Evolutionary conservation across 345 rosid species (phyloP).

Genomic region (Pseudoturritis turrita): DNA sequence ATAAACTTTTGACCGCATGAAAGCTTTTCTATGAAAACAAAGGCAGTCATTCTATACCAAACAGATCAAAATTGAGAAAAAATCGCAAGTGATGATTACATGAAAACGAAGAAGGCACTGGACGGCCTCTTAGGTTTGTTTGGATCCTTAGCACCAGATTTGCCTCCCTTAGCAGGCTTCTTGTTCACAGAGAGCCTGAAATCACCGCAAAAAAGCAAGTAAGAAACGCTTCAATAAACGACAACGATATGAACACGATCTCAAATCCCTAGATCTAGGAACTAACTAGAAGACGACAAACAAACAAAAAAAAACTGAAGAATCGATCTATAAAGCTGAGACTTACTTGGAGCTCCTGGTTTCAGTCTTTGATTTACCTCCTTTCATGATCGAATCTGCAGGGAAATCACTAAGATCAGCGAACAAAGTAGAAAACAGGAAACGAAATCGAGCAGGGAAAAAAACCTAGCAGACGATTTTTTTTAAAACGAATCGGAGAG

Average conservation of each 20-base stretch:
- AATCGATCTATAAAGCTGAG: not conserved
- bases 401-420: slow-evolving; percentile 20
- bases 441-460: not conserved
- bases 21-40: too few relatives aligned
- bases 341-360: slow-evolving; percentile 70
- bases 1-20: not conserved
- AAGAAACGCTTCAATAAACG: not conserved
- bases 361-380: slow-evolving; percentile 80
- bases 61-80: too few relatives aligned
- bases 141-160: slow-evolving; percentile 60
- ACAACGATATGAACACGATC: slow-evolving; percentile 23
- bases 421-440: not conserved
- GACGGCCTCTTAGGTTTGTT: slow-evolving; percentile 73
- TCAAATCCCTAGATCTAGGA: slow-evolving; percentile 16
- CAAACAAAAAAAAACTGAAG: not conserved
- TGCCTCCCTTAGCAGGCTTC: slow-evolving; percentile 49
- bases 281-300: not conserved
- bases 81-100: slow-evolving; percentile 38
- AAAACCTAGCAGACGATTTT: too few relatives aligned
- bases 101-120: slow-evolving; percentile 86
- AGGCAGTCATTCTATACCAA: too few relatives aligned
- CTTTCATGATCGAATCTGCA: slow-evolving; percentile 80
- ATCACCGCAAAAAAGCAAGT: not conserved
- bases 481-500: not conserved
- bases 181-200: slow-evolving; percentile 84